Percentiles rank a stretch among this genome's conserved stretches.
Conservation (phyloP, 2,329 filamentous ascomycete species). For the Sordariomycetes sp. region DNA sequence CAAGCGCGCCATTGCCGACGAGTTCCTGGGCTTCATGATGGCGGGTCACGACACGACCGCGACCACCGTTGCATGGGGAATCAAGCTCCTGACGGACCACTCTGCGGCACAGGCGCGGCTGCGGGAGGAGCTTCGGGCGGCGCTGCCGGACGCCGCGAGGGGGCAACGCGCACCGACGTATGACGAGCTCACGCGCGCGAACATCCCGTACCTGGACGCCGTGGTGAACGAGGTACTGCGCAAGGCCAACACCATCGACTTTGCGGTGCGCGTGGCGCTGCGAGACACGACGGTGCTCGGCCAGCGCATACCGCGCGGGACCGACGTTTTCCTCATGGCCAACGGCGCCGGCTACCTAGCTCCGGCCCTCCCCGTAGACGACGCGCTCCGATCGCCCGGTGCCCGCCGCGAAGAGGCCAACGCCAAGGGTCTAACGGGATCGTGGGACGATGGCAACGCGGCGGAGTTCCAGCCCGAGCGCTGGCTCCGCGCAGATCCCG, state of each 20-base stretch:
- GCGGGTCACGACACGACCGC: slow-evolving; percentile 18
- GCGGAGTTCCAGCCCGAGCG: slow-evolving; percentile 6
- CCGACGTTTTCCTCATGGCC: slow-evolving; percentile 7
- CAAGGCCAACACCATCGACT: slow-evolving; percentile 7
- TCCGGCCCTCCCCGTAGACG: slow-evolving; percentile 5
- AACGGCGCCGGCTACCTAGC: slow-evolving; percentile 6
- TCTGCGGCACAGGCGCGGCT: slow-evolving; percentile 10
- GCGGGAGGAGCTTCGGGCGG: slow-evolving; percentile 9
- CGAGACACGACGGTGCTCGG: slow-evolving; percentile 14
- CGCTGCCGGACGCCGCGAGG: slow-evolving; percentile 7
- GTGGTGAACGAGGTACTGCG: slow-evolving; percentile 18
- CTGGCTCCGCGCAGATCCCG: slow-evolving; percentile 1
- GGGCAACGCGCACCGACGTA: slow-evolving; percentile 11
- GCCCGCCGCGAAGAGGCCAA: background rate
- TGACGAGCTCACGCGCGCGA: slow-evolving; percentile 11
- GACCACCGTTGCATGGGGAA: slow-evolving; percentile 13
- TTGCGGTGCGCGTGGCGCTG: slow-evolving; percentile 4
- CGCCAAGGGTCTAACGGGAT: slow-evolving; percentile 7
- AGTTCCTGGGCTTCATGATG: slow-evolving; percentile 15
- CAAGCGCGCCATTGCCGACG: slow-evolving; percentile 15
- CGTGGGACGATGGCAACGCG: slow-evolving; percentile 9
- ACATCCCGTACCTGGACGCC: slow-evolving; percentile 17
- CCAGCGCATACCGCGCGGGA: slow-evolving; percentile 14
- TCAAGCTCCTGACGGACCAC: slow-evolving; percentile 12
- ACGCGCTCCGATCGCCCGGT: slow-evolving; percentile 3